Conservation (phyloP, 169 alveolate genomes). For the Plasmodium blacklocki region DNA sequence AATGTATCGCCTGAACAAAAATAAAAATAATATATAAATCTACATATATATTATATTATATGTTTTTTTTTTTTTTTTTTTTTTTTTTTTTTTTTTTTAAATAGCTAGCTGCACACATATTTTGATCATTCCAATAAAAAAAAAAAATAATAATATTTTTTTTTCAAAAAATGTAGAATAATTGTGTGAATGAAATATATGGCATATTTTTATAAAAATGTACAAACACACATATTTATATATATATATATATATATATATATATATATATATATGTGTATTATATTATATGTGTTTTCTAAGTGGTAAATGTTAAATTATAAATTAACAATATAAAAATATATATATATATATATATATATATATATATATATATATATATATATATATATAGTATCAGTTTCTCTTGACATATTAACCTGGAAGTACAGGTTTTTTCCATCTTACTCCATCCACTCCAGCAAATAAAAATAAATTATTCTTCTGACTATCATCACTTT, state of each 20-base stretch:
- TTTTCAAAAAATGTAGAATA: too few species aligned
- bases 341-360: too few species aligned
- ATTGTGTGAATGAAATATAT: not conserved
- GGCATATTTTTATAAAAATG: too few species aligned
- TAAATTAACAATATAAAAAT: not conserved
- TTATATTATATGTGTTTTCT: not conserved
- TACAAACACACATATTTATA: too few species aligned
- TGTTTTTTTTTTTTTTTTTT: too few species aligned
- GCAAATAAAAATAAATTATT: conserved; percentile 80
- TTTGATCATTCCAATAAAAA: too few species aligned
- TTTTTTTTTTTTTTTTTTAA: too few species aligned
- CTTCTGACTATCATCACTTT: conserved; percentile 74
- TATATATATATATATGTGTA: not conserved
- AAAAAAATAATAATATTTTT: too few species aligned
- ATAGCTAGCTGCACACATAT: too few species aligned
- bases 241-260: not conserved
- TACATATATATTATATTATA: too few species aligned
- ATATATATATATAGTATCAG: not conserved
- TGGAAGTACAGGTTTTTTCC: conserved; percentile 84
- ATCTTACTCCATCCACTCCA: conserved; percentile 82
- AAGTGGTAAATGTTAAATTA: not conserved
- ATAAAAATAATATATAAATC: not conserved
- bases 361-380: not conserved
- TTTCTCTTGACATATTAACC: conserved; percentile 47
- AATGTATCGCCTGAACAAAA: conserved; percentile 80